Base-by-base conservation (phyloP, 2,329 filamentous ascomycete species). In the Trichoderma aggressivum region DNA sequence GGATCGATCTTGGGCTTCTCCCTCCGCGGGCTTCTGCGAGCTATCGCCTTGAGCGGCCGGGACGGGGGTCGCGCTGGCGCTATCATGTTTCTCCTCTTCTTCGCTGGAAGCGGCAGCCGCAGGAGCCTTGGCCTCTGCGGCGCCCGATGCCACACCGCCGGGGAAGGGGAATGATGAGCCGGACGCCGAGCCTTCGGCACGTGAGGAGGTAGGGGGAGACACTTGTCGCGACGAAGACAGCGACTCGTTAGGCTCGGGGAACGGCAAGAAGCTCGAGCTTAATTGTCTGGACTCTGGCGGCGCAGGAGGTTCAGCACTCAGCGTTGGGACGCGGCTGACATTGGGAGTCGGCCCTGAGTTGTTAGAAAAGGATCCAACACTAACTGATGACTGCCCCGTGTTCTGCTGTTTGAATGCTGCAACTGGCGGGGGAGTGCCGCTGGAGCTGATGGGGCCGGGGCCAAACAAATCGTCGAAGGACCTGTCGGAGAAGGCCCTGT, bases 401-500 rank as follows among this genome's bases (percentile, higher is more conserved):
- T 85, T 82, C 76, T 89, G 87, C 43, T 86, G 86, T 76, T 89
- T 84, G 80, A 82, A 81, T 1, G 77, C 76, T 7, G 78, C 55
- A 56, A 67, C 71, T 3, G 80, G 73, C 70, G 82, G 85, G 67
- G 84, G 83, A 62, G 81, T 84, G 67, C 78, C 80, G 10, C 81
- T 82, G 70, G 82, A 78, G 73, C 81, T 81, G 14, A 83, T 79
- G 18, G 83, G 82, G 76, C 90, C 90, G 1, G 91, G 90, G 2
- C 94, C 94, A 80, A 97, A 97, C 58, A 97, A 90, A 77, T 92
- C 94, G 78, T 97, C 93, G 80, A 97, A 97, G 66, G 90, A 90
- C 80, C 88, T 90, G 74, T 93, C 90, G 47, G 69, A 84, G 70
- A 84, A 84, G 61, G 83, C 82, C 75, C 83, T 82, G 53, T 82